phyloP scores from a whole-genome alignment of 306 rosid genomes.

The Pachyrhizus erosus region DNA sequence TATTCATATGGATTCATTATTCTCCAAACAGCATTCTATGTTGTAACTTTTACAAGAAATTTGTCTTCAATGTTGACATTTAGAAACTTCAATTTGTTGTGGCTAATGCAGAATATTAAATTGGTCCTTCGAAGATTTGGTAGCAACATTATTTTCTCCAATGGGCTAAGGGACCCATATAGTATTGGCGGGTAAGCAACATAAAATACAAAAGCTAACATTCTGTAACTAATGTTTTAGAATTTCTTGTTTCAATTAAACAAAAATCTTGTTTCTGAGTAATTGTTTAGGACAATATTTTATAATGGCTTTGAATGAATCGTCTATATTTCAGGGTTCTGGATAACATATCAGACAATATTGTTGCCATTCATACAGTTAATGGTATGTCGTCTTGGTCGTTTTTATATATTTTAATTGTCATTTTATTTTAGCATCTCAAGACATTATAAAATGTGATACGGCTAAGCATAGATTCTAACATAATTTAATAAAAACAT shows the following conservation, averaged over 20 bases:
- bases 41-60: neutral
- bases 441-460: no score
- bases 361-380: slow-evolving; percentile 51
- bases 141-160: slow-evolving; percentile 71
- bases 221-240: neutral
- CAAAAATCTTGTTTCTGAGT: neutral
- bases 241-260: neutral
- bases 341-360: slow-evolving; percentile 50
- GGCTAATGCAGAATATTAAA: slow-evolving; percentile 51
- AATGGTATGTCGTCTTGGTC: slow-evolving; percentile 40
- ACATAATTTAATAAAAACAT: neutral
- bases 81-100: neutral
- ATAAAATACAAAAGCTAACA: neutral
- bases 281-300: no score
- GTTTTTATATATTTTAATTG: neutral
- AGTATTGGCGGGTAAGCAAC: slow-evolving; percentile 59
- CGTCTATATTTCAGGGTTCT: slow-evolving; percentile 52
- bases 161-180: slow-evolving; percentile 66
- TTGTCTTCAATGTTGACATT: neutral
- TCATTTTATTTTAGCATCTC: no score
- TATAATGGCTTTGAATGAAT: neutral
- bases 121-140: slow-evolving; percentile 55
- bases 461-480: neutral
- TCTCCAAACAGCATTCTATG: neutral
- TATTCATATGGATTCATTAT: neutral